Evolutionary conservation across 1,284 basidiomycete species (phyloP).

Genomic region (Ganoderma leucocontextum): DNA sequence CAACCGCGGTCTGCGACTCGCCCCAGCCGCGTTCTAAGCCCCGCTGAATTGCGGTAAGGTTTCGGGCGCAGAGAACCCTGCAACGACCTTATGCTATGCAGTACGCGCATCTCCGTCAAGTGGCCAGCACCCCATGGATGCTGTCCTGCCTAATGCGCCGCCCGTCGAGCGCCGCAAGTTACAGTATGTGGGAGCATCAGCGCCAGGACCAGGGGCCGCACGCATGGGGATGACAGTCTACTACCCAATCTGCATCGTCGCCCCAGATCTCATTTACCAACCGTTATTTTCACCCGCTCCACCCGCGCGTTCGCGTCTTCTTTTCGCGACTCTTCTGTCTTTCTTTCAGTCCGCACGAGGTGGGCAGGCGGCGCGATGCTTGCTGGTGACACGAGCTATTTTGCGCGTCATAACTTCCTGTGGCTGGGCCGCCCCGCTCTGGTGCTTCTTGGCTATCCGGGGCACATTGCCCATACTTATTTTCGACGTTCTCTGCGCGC

Average conservation of each 20-base stretch:
- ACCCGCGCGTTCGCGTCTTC: constrained; percentile 8
- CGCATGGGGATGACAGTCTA: background rate
- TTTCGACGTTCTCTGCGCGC: background rate
- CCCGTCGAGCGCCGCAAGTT: background rate
- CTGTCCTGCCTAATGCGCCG: background rate
- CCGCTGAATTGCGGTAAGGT: constrained; percentile 27
- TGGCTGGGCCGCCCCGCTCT: background rate
- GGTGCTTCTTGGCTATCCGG: background rate
- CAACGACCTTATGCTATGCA: background rate
- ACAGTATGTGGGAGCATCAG: constrained; percentile 10
- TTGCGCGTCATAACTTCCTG: constrained; percentile 4
- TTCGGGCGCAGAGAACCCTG: constrained; percentile 13
- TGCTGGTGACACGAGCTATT: background rate
- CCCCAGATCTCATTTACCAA: constrained; percentile 28
- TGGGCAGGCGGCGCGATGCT: background rate
- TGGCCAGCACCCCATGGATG: constrained; percentile 1
- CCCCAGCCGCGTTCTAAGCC: constrained; percentile 13
- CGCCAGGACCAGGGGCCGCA: constrained; percentile 8
- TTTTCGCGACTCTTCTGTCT: background rate
- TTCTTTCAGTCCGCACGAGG: background rate
- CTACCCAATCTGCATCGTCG: constrained; percentile 19
- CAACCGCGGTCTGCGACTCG: constrained; percentile 12
- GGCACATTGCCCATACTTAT: background rate
- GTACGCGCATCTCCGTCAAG: constrained; percentile 5
- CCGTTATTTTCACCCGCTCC: background rate